phyloP scores from a whole-genome alignment of 805 yeast species.

The Starmera quercuum region DNA sequence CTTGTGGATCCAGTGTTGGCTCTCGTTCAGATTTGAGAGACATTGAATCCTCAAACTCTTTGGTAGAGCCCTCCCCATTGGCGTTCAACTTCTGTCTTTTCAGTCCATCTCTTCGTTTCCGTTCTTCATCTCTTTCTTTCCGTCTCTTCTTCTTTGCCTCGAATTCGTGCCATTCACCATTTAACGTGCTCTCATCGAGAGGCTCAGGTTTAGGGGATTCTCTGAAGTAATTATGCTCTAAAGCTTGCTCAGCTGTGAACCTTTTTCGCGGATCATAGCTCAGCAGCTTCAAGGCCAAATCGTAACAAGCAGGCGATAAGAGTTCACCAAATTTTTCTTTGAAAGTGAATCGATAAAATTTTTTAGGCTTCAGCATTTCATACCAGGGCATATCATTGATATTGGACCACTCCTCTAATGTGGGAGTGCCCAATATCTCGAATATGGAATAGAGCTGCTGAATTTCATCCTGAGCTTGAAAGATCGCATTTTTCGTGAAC shows the following conservation, averaged over 20 bases:
- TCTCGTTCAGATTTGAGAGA: too few species aligned
- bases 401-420: slow-evolving; percentile 64
- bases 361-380: slow-evolving; percentile 63
- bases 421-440: slow-evolving; percentile 84
- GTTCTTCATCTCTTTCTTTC: slow-evolving; percentile 20
- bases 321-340: slow-evolving; percentile 30
- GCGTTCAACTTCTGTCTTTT: slow-evolving; percentile 4
- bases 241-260: slow-evolving; percentile 61
- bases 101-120: slow-evolving; percentile 11
- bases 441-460: slow-evolving; percentile 74
- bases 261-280: slow-evolving; percentile 63
- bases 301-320: slow-evolving; percentile 47
- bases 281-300: slow-evolving; percentile 58
- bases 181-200: slow-evolving; percentile 42
- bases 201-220: slow-evolving; percentile 63
- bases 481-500: slow-evolving; percentile 65
- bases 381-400: slow-evolving; percentile 87
- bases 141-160: slow-evolving; percentile 72
- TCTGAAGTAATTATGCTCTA: slow-evolving; percentile 61
- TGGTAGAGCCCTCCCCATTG: not conserved
- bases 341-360: slow-evolving; percentile 26
- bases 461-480: slow-evolving; percentile 85
- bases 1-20: too few species aligned
- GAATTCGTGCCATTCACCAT: slow-evolving; percentile 95
- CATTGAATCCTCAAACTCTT: too few species aligned